These are phyloP conservation scores for Trichoderma sp. DNA, from an alignment of 2,329 filamentous ascomycete genomes.

Conservation along the genomic window DNA sequence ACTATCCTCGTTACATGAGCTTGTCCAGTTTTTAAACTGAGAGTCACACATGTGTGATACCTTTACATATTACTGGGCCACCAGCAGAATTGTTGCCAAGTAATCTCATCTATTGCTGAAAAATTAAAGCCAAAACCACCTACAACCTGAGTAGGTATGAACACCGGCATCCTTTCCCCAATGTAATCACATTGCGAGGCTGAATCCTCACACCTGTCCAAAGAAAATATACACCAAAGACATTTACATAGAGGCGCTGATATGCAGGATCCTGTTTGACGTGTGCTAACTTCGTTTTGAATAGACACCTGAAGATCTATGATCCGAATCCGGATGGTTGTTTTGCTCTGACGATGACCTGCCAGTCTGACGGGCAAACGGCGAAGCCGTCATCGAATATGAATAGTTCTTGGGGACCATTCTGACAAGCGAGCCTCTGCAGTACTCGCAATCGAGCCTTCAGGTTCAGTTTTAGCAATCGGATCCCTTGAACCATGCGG, in stretches of 20 bases:
- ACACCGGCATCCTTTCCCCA: background rate
- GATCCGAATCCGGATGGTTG: background rate
- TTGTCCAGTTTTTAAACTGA: background rate
- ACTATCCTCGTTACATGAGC: background rate
- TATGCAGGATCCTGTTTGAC: background rate
- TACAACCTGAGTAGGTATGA: background rate
- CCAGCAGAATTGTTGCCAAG: background rate
- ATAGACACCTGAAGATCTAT: slow-evolving; percentile 13
- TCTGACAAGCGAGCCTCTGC: slow-evolving; percentile 23
- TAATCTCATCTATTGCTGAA: background rate
- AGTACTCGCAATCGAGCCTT: slow-evolving; percentile 22
- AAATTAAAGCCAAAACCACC: background rate
- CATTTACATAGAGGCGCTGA: background rate
- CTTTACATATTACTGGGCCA: background rate
- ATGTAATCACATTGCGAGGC: slow-evolving; percentile 7
- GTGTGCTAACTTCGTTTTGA: slow-evolving; percentile 13
- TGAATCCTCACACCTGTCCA: background rate
- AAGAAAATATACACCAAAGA: background rate
- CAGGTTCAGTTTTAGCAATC: background rate
- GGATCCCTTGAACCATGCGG: background rate
- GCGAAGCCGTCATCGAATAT: background rate
- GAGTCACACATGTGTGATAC: background rate
- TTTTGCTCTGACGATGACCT: background rate
- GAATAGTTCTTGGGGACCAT: slow-evolving; percentile 23
- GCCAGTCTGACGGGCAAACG: background rate